Base-by-base conservation (phyloP, 441 rosid genomes). In the Populus hybrid region DNA sequence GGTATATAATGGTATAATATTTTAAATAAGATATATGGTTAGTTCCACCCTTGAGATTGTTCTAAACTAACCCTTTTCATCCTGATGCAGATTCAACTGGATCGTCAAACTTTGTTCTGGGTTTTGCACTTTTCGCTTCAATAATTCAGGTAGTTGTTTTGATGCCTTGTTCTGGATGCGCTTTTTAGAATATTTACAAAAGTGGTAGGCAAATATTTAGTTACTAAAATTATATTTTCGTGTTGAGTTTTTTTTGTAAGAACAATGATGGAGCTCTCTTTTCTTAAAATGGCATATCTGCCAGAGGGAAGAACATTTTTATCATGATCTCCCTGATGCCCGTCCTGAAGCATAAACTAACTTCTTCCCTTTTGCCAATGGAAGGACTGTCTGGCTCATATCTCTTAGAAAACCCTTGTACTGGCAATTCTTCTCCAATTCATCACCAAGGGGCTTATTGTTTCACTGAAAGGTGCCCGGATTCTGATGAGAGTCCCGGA, bases 401-500 rank as follows among this genome's bases (percentile, higher is more conserved):
- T 57, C 23, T 19, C 23, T 57, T 57, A 57, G 63, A 57, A 57
- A 57, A 0, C 23, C 63, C 63, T n/a, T 57, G 63, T 19, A 19
- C 63, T 57, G 63, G 63, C 63, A 57, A 57, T n/a, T 57, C 63
- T 57, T 57, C 63, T 57, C 63, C 42, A 34, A 34, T 34, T 75
- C 90, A 79, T 79, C 82, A 84, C 16, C 94, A 87, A 78, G 85
- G 88, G 75, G 83, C 85, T 21, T 90, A 88, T 84, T 87, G 92
- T 73, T 91, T 91, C 19, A 89, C 91, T 0, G 92, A 88, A 72
- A 91, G 94, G 81, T 86, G 92, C 84, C 82, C 88, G 84, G 87
- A 92, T 64, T 89, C 91, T 14, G 88, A 87, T 7, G 91, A 81
- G 81, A 86, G 90, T 78, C 88, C 89, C 4, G 82, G 83, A 73